Evolutionary conservation across 108 stramenopile species (phyloP).

Genomic region (Discostella pseudostelligera): DNA sequence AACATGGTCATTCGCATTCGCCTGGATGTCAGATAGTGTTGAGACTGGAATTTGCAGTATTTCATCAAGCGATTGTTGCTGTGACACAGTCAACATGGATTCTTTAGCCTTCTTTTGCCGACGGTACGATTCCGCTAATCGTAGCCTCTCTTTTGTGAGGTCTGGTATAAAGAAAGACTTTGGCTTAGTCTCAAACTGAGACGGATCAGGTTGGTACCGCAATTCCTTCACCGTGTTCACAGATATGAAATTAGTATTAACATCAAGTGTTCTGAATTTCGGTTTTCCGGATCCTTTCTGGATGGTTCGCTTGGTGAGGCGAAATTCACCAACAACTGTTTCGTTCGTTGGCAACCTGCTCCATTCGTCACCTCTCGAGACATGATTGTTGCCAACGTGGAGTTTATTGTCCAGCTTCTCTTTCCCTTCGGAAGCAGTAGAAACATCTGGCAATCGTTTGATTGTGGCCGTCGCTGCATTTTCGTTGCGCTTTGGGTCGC

Average conservation of each 20-base stretch:
- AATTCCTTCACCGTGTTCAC: conserved; percentile 60
- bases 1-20: neutral
- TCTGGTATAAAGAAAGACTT: conserved; percentile 66
- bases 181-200: conserved; percentile 57
- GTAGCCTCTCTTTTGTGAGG: conserved; percentile 58
- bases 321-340: conserved; percentile 28
- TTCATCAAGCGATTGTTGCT: conserved; percentile 42
- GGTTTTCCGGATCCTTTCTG: conserved; percentile 22
- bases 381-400: conserved; percentile 3
- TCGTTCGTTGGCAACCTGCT: conserved; percentile 26
- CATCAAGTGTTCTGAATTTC: conserved; percentile 51
- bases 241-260: conserved; percentile 57
- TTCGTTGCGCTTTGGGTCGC: neutral
- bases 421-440: conserved; percentile 10
- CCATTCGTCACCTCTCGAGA: conserved; percentile 37
- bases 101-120: conserved; percentile 37
- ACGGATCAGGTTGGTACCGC: conserved; percentile 48
- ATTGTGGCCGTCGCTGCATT: neutral
- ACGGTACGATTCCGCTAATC: conserved; percentile 32
- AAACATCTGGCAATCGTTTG: neutral
- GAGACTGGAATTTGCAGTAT: conserved; percentile 46
- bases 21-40: conserved; percentile 4
- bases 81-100: conserved; percentile 35
- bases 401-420: conserved; percentile 23
- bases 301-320: conserved; percentile 28